These are phyloP conservation scores for Auricularia sp. DNA, from an alignment of 768 basidiomycete species.

Conservation along the genomic window DNA sequence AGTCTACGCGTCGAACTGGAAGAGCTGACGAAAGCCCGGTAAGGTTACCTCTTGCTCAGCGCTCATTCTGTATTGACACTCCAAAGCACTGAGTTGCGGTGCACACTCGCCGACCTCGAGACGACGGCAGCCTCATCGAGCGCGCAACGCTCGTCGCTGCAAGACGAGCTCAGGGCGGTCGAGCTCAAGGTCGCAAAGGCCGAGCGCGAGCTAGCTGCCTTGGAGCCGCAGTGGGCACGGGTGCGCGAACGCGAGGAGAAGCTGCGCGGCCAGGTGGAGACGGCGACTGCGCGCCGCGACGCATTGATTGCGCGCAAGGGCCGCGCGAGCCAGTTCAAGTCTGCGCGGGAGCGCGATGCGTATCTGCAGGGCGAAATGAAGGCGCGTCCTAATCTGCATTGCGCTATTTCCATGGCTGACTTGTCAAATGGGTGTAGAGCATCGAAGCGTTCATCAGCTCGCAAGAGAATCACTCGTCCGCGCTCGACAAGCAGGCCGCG, in stretches of 20 bases:
- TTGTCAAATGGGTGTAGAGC: background rate
- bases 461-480: slow-evolving; percentile 16
- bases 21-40: slow-evolving; percentile 38
- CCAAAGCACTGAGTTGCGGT: slow-evolving; percentile 71
- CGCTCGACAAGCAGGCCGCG: slow-evolving; percentile 27
- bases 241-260: slow-evolving; percentile 43
- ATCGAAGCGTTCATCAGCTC: background rate
- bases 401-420: slow-evolving; percentile 21
- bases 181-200: too few relatives aligned
- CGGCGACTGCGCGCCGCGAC: slow-evolving; percentile 56
- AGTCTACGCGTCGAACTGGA: slow-evolving; percentile 77
- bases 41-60: too few relatives aligned
- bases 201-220: too few relatives aligned
- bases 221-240: slow-evolving; percentile 73
- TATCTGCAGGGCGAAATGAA: slow-evolving; percentile 74
- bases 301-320: slow-evolving; percentile 87
- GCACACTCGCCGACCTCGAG: slow-evolving; percentile 67
- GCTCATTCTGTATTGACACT: too few relatives aligned
- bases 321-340: slow-evolving; percentile 73
- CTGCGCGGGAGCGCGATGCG: slow-evolving; percentile 71
- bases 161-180: too few relatives aligned
- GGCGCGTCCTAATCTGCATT: slow-evolving; percentile 37
- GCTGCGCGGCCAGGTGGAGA: slow-evolving; percentile 49
- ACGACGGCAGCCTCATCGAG: too few relatives aligned
- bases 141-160: too few relatives aligned